These are phyloP conservation scores for Polyporus arcularius DNA, from an alignment of 768 basidiomycete species.

Conservation along the genomic window DNA sequence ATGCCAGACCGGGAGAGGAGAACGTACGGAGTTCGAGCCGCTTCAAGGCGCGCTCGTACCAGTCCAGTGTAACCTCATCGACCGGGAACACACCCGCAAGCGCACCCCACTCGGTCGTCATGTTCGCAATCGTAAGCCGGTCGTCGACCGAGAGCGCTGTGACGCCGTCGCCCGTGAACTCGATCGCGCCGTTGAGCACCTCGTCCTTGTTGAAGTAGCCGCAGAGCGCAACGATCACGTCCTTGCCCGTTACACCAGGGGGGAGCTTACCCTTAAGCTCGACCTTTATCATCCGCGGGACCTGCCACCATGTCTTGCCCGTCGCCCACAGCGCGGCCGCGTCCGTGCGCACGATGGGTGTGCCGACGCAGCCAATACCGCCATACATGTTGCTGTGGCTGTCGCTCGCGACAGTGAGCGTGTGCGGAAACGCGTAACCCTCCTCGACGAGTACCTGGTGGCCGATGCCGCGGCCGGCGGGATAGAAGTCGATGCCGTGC, in stretches of 20 bases:
- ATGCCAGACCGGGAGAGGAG: slow-evolving; percentile 46
- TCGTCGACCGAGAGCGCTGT: slow-evolving; percentile 82
- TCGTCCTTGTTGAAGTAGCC: slow-evolving; percentile 96
- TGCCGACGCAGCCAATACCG: slow-evolving; percentile 95
- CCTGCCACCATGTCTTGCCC: slow-evolving; percentile 99
- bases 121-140: slow-evolving; percentile 95
- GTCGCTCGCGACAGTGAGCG: slow-evolving; percentile 94
- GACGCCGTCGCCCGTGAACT: slow-evolving; percentile 92
- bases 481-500: slow-evolving; percentile 92
- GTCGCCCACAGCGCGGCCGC: slow-evolving; percentile 97
- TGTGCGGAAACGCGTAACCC: slow-evolving; percentile 95
- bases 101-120: slow-evolving; percentile 99
- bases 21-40: slow-evolving; percentile 81
- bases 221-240: slow-evolving; percentile 95
- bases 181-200: slow-evolving; percentile 94
- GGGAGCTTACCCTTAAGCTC: slow-evolving; percentile 81
- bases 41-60: slow-evolving; percentile 79
- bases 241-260: slow-evolving; percentile 94
- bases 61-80: slow-evolving; percentile 76
- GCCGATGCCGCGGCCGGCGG: slow-evolving; percentile 96
- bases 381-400: slow-evolving; percentile 99
- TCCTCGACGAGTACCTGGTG: slow-evolving; percentile 98
- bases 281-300: slow-evolving; percentile 95
- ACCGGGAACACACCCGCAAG: slow-evolving; percentile 94
- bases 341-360: slow-evolving; percentile 95